A percentile compares a stretch with the other conserved stretches of the same genome.
phyloP scores from a whole-genome alignment of 1,139 yeast genomes.

The Hansenula lynferdii region DNA sequence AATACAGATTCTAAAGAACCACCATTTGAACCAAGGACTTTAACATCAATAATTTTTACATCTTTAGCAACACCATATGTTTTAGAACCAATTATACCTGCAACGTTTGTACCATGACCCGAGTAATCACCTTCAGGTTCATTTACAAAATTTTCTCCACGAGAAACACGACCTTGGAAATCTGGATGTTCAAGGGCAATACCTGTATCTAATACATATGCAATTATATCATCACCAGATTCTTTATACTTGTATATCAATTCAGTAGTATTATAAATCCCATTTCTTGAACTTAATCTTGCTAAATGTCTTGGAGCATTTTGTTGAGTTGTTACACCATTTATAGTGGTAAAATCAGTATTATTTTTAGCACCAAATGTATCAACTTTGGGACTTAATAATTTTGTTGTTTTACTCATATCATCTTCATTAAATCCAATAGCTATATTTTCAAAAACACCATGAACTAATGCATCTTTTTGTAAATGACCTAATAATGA shows the following conservation, averaged over 20 bases:
- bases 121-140: constrained; percentile 60
- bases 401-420: too few species aligned
- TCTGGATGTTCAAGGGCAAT: constrained; percentile 50
- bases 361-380: too few species aligned
- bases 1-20: constrained; percentile 30
- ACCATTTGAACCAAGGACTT: constrained; percentile 54
- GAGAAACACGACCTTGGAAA: constrained; percentile 49
- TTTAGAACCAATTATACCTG: constrained; percentile 50
- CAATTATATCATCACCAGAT: constrained; percentile 45
- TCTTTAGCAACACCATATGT: constrained; percentile 73
- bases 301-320: constrained; percentile 68
- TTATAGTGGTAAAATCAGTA: constrained; percentile 41
- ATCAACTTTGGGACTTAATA: too few species aligned
- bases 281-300: constrained; percentile 28
- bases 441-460: too few species aligned
- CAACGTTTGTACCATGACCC: constrained; percentile 84
- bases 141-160: constrained; percentile 52
- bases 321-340: too few species aligned
- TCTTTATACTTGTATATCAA: not conserved
- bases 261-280: constrained; percentile 5
- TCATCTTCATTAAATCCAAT: too few species aligned
- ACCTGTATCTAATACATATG: constrained; percentile 71
- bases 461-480: constrained; percentile 42
- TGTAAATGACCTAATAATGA: constrained; percentile 40
- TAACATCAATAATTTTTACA: constrained; percentile 57